Base-by-base conservation (phyloP, 306 rosid species). In the Ormosia emarginata region DNA sequence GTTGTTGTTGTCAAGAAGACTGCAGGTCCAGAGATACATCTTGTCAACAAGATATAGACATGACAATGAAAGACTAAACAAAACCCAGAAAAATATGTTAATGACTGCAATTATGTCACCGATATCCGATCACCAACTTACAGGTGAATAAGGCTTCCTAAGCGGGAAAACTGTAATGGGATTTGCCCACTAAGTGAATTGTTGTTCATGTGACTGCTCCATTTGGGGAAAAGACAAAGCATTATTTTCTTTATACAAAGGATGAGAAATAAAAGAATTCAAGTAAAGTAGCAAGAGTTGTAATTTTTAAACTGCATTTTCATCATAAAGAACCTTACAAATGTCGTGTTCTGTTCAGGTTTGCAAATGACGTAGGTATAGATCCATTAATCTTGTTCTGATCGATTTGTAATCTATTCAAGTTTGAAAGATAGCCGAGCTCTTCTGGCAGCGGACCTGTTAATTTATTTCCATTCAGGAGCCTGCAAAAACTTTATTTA, bases 201-300 rank as follows among this genome's bases (percentile, higher is more conserved):
- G 89, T 96, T 93, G 87, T 96, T 96, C 98, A 96, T 92, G 89
- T 96, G 97, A 91, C 99, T 96, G 92, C n/a, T 59, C 79, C 89
- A 88, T 77, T 74, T 18, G 41, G 32, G 14, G 57, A 5, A 79
- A 46, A 84, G 49, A 66, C 6, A 4, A 73, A 72, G 49, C 72
- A 61, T 78, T 74, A 67, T 39, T 84, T 62, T 80, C 69, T 56
- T 33, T 32, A 14, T 34, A 41, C 10, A 69, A 57, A 55, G 41
- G 12, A 41, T 8, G 3, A 56, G 30, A 52, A 70, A 71, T 13
- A 68, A 75, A 65, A 68, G 79, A 50, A 34, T 53, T 46, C 18
- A 18, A 2, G 40, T 36, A 33, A 36, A 47, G 46, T 61, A 67
- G 67, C 34, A 18, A 62, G 37, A 81, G 53, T n/a, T 44, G 36